A percentile compares a stretch with the other conserved stretches of the same genome.
Evolutionary conservation across 1,284 basidiomycete genomes (phyloP).

Genomic region (Tilletia indica): DNA sequence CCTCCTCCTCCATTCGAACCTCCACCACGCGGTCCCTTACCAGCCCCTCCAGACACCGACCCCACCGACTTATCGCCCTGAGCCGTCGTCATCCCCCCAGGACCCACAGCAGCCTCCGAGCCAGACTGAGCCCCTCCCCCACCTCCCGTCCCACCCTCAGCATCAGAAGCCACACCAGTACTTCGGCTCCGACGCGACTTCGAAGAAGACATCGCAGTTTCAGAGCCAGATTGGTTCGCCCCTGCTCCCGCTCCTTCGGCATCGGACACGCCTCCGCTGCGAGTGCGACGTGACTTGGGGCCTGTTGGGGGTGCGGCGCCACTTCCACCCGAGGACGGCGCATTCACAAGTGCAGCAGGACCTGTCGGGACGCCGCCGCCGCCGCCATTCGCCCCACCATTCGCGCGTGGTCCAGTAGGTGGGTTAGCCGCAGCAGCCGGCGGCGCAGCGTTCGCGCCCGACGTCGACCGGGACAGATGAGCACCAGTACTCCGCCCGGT

Average conservation of each 20-base stretch:
- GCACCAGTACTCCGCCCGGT: slow-evolving; percentile 1
- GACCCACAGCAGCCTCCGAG: neutral
- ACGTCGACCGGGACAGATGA: neutral
- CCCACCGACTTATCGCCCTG: neutral
- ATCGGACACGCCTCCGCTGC: neutral
- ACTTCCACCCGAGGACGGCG: neutral
- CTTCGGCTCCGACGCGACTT: slow-evolving; percentile 10
- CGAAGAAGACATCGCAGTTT: neutral
- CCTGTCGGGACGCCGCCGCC: neutral
- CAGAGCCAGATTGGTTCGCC: slow-evolving; percentile 1
- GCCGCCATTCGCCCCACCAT: neutral
- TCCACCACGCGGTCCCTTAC: neutral
- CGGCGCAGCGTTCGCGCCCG: neutral
- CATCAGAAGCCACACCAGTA: neutral
- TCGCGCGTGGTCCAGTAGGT: slow-evolving; percentile 7
- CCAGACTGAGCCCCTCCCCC: slow-evolving; percentile 10
- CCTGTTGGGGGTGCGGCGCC: neutral
- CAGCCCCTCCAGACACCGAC: neutral
- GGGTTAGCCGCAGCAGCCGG: neutral
- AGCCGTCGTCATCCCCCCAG: neutral
- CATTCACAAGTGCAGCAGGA: neutral
- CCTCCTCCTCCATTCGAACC: neutral
- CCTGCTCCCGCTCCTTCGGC: neutral
- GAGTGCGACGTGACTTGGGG: slow-evolving; percentile 8
- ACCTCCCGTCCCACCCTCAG: neutral